Evolutionary conservation across 1,284 basidiomycete genomes (phyloP), one percentile per base, ranked within the genome.

Genomic region (Marasmius oreades): DNA sequence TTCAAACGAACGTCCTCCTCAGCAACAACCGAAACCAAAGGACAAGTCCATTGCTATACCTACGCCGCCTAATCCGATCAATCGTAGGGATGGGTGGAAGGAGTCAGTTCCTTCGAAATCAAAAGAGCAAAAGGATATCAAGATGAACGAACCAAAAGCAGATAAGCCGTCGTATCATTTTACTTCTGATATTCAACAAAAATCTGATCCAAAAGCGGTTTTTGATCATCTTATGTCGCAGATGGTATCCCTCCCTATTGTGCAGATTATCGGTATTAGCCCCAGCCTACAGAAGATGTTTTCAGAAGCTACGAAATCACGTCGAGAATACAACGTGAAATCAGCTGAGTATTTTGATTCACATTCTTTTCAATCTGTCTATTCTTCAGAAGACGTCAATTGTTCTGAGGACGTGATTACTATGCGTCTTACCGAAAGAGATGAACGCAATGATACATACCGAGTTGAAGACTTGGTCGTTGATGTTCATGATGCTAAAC

Each of bases 171-270:
- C 46, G 10, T 56, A 37, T 22, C 37, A 56, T 8, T 56, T 36
- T 37, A 56, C 55, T 4, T 56, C 55, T 5, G 51, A 56, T 26
- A 22, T 56, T 3, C 50, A 52, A 37, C 39, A 52, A 37, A 23
- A 39, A 22, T 8, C 28, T 3, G 50, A 52, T 28, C 2, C 33
- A 4, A 46, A 16, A 10, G 10, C 5, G 24, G 42, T 56, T 10
- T 47, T 22, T 22, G 43, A 56, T 14, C 16, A 34, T 4, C 28
- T 52, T 11, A 23, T 26, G n/a, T 20, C 24, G 18, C n/a, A 36
- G 28, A 31, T 22, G 18, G 2, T 31, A 22, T 5, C 45, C 10
- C 2, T 55, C 12, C 34, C 54, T 5, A 20, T 55, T 18, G 18
- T n/a, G 2, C 4, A 55, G 14, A 18, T 55, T 11, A 31, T 55